Base-by-base conservation (phyloP, 495 filamentous ascomycete species). In the Hyphodiscus hymeniophilus region DNA sequence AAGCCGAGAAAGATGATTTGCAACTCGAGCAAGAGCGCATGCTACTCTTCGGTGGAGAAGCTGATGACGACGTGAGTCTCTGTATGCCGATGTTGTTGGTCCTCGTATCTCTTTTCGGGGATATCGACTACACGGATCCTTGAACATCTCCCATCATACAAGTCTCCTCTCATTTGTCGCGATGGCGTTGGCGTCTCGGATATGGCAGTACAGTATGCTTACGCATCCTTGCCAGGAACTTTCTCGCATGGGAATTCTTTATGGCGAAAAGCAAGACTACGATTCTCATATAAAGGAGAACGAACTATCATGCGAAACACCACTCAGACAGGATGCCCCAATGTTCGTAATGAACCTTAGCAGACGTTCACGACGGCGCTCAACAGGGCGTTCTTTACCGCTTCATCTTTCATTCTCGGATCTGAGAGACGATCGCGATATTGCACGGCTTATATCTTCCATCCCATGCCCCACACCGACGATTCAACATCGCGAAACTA, bases 121-220 rank as follows among this genome's bases (percentile, higher is more conserved):
- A 51, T 36, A 55, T 61, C 55, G 58, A 61, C 35, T 61, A 61
- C 34, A 51, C 52, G 40, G 58, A 61, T 54, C 58, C 58, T 40
- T 61, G 41, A 50, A 21, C 35, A 18, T 41, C 7, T 47, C 35
- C 23, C 35, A 52, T 42, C 55, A 23, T 45, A 38, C 20, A 28
- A 26, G 5, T 45, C 31, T 28, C 38, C 18, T 46, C 46, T 23
- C 44, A 50, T 45, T 46, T 16, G 20, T 38, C 23, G 47, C 18
- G 23, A 4, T 51, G 42, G 24, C 22, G 20, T 45, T 21, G 54
- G 49, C 41, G 45, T 52, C 41, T 16, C 10, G 16, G 46, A 20
- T 36, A 51, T 28, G 26, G 26, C 26, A 47, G 38, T 28, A 46
- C 36, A 49, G 44, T 47, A 47, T 56, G 48, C 56, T 55, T 55